Evolutionary conservation across 495 filamentous ascomycete genomes (phyloP), one percentile per base, ranked within the genome.

Genomic region (Collariella sp.): DNA sequence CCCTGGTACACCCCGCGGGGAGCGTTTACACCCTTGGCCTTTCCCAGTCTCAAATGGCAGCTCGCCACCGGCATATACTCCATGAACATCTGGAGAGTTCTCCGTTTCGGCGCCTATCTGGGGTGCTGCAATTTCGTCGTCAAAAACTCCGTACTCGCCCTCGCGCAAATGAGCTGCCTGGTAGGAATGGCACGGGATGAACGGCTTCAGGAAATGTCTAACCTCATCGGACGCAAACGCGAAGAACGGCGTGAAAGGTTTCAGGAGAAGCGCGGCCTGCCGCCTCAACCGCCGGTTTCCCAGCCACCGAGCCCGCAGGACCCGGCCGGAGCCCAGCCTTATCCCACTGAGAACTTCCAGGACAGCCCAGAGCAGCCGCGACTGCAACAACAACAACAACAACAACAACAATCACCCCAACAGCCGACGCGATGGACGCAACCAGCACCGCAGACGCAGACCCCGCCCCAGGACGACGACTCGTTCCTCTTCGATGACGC

Each of bases 401-500:
- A 2, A 26, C 33, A 16, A 13, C 57, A 47, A 31, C 31, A 41
- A n/a, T 47, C 23, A 20, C 12, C 3, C 26, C 48, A 40, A 39
- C 46, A 36, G 12, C 12, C 36, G 11, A 5, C 24, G 13, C n/a
- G 19, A 15, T 39, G 29, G 56, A 1, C 50, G 3, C 49, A 49
- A 29, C 29, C 26, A 23, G 10, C 39, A 6, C 31, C 44, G 34
- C 16, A 44, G 35, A 26, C 45, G n/a, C 45, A 26, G 38, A 5
- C 2, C 18, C 3, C 34, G 12, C 41, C 26, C 3, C 46, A 47
- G 6, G 56, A 65, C 31, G 63, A 70, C 41, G 67, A 70, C 36
- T 59, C 18, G 1, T 66, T 62, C 52, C 55, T 70, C 6, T 70
- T 69, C 24, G 70, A 70, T 31, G 70, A 72, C 31, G 72, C 67